Percentiles rank a stretch among this genome's conserved stretches.
Evolutionary conservation across 1,284 basidiomycete species (phyloP).

Genomic region (Tetrapyrgos nigripes): DNA sequence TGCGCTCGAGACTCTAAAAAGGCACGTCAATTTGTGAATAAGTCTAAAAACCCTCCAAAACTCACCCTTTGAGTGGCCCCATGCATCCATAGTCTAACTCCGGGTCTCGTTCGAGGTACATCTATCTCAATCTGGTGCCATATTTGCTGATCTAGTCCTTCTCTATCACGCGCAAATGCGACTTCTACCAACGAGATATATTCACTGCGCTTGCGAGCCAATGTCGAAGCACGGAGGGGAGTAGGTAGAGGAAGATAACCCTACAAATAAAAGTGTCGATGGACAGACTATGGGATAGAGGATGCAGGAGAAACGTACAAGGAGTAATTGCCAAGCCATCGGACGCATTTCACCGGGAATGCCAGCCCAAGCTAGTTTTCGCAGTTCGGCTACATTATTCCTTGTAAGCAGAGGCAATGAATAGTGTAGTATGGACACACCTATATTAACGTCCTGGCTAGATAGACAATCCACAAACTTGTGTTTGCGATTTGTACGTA

Average conservation of each 20-base stretch:
- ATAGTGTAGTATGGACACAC: constrained; percentile 45
- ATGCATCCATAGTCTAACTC: constrained; percentile 91
- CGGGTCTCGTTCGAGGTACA: constrained; percentile 92
- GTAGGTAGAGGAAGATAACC: constrained; percentile 92
- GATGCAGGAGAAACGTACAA: constrained; percentile 82
- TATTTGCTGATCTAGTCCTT: constrained; percentile 89
- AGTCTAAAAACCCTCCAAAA: constrained; percentile 34
- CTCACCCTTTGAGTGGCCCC: constrained; percentile 88
- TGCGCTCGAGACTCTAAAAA: constrained; percentile 84
- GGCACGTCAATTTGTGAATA: constrained; percentile 23
- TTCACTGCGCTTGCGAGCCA: constrained; percentile 91
- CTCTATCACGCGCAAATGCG: constrained; percentile 87
- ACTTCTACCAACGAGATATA: constrained; percentile 90
- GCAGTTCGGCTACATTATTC: constrained; percentile 68
- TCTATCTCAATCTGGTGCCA: constrained; percentile 99
- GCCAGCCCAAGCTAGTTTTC: constrained; percentile 95
- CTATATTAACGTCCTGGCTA: constrained; percentile 77
- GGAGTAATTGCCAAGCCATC: constrained; percentile 92
- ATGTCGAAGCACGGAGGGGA: constrained; percentile 77
- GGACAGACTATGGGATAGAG: background rate
- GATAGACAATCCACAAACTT: constrained; percentile 78
- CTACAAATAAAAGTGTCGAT: constrained; percentile 55
- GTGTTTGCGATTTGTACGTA: constrained; percentile 72
- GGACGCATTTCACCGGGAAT: constrained; percentile 90
- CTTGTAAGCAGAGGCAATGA: constrained; percentile 8